Percentiles rank a stretch among this genome's conserved stretches.
Evolutionary conservation across 805 yeast genomes (phyloP).

Genomic region (Jamesozyma rosinii): DNA sequence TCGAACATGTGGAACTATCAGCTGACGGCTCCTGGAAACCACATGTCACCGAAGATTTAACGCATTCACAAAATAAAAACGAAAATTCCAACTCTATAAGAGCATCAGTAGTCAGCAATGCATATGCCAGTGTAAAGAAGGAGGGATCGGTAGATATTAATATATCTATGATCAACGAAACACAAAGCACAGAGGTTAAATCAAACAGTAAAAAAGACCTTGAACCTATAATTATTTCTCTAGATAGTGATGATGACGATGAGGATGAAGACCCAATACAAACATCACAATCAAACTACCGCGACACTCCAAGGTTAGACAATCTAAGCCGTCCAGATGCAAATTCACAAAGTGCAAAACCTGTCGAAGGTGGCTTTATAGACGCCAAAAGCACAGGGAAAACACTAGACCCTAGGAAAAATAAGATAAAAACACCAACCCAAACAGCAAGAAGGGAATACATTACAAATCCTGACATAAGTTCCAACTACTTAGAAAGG

Average conservation of each 20-base stretch:
- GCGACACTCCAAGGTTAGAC: neutral
- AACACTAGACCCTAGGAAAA: constrained; percentile 18
- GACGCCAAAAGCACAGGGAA: neutral
- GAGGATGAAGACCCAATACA: too few relatives aligned
- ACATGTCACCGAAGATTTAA: constrained; percentile 17
- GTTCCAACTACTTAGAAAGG: neutral
- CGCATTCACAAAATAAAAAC: neutral
- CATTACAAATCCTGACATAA: neutral
- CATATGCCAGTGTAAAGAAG: neutral
- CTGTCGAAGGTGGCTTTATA: neutral
- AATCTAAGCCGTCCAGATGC: neutral
- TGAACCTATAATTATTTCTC: constrained; percentile 30
- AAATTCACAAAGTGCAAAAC: neutral
- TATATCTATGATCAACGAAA: neutral
- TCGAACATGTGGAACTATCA: constrained; percentile 58
- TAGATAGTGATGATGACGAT: constrained; percentile 42
- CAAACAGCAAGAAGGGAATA: neutral
- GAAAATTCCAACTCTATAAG: neutral
- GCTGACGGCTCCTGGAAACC: constrained; percentile 69
- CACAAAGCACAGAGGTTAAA: neutral
- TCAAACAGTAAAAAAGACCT: neutral
- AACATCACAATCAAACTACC: too few relatives aligned
- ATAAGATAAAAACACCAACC: constrained; percentile 5
- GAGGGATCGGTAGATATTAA: neutral
- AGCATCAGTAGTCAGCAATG: constrained; percentile 1